Evolutionary conservation across 305 asterid species (phyloP).

Genomic region (Fraxinus nigra): DNA sequence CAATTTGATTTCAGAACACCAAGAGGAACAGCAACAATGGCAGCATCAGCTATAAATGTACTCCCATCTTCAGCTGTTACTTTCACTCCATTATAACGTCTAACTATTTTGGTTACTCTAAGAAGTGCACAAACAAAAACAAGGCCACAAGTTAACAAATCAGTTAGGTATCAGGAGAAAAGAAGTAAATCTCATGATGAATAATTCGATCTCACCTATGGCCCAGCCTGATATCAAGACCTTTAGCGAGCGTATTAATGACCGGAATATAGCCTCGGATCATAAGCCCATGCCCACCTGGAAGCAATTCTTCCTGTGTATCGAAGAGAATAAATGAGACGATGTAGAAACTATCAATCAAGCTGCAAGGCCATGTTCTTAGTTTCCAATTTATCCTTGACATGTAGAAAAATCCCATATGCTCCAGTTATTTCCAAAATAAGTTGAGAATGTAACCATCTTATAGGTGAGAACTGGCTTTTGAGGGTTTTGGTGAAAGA

Average conservation of each 20-base stretch:
- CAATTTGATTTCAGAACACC: slow-evolving; percentile 83
- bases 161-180: not conserved
- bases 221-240: slow-evolving; percentile 84
- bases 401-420: not conserved
- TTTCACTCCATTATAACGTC: slow-evolving; percentile 80
- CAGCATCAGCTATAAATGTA: slow-evolving; percentile 90
- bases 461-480: not conserved
- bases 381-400: not conserved
- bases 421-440: not conserved
- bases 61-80: slow-evolving; percentile 84
- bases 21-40: slow-evolving; percentile 80
- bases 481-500: not conserved
- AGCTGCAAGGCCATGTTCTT: not conserved
- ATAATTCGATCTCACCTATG: slow-evolving; percentile 54
- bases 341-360: not conserved
- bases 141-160: not conserved
- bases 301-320: slow-evolving; percentile 82
- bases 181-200: not conserved
- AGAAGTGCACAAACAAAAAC: slow-evolving; percentile 15
- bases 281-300: slow-evolving; percentile 98
- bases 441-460: not conserved
- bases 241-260: slow-evolving; percentile 87
- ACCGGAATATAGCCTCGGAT: slow-evolving; percentile 96
- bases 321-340: slow-evolving; percentile 3
- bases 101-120: slow-evolving; percentile 73